Conservation (phyloP, 257 asterid species). For the Solanum verrucosum region DNA sequence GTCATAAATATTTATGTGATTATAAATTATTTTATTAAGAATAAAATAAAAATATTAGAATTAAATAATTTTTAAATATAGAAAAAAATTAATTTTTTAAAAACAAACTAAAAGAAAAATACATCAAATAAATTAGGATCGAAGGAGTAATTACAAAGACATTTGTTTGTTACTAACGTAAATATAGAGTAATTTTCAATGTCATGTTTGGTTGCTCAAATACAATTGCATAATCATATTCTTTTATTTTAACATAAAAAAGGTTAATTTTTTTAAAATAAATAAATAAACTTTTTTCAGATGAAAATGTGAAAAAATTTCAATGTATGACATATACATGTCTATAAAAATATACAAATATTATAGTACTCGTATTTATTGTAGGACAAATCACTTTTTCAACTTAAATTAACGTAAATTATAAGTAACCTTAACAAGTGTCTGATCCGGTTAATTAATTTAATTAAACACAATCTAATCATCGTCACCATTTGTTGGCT, state of each 20-base stretch:
- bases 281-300: neutral
- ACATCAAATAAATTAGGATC: neutral
- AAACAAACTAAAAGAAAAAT: no score
- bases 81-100: no score
- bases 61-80: no score
- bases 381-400: neutral
- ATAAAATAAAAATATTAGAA: neutral
- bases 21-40: neutral
- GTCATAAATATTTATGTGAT: neutral
- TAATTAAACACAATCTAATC: neutral
- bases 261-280: neutral
- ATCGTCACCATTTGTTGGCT: conserved; percentile 6
- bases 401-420: neutral
- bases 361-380: neutral
- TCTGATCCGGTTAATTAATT: neutral
- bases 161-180: neutral
- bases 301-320: neutral
- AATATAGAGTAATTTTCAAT: neutral
- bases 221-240: neutral
- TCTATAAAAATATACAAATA: neutral
- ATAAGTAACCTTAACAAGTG: conserved; percentile 5
- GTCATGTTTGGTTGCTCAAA: neutral
- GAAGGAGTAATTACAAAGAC: neutral
- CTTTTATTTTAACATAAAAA: no score
- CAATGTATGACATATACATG: neutral